Percentiles rank a stretch among this genome's conserved stretches.
Evolutionary conservation across 164 flowering plant genomes (phyloP).

Genomic region (Houttuynia cordata): DNA sequence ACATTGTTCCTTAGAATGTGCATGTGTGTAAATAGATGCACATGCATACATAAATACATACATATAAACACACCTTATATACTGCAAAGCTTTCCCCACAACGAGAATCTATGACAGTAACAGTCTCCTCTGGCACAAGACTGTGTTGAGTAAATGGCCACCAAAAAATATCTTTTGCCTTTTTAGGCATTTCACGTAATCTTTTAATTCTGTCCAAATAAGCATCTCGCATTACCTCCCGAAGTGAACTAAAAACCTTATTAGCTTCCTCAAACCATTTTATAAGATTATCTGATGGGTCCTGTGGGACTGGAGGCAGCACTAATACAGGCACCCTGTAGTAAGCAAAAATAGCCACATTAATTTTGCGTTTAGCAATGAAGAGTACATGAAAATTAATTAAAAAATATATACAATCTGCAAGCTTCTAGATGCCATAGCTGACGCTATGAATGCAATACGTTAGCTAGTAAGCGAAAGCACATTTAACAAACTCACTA

Average conservation of each 20-base stretch:
- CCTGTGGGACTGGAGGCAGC: slow-evolving; percentile 66
- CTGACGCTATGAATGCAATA: not conserved
- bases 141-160: slow-evolving; percentile 98
- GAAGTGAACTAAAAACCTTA: slow-evolving; percentile 42
- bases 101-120: slow-evolving; percentile 95
- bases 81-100: slow-evolving; percentile 90
- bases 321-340: slow-evolving; percentile 74
- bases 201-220: slow-evolving; percentile 41
- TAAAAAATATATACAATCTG: not conserved
- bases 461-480: too few species aligned
- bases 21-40: too few species aligned
- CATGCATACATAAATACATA: not conserved
- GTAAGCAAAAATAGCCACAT: slow-evolving; percentile 1
- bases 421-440: not conserved
- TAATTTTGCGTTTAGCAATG: not conserved
- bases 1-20: not conserved
- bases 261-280: slow-evolving; percentile 73
- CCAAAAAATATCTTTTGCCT: slow-evolving; percentile 67
- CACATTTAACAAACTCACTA: too few species aligned
- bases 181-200: slow-evolving; percentile 61
- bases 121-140: slow-evolving; percentile 58
- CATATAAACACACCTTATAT: slow-evolving; percentile 44
- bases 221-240: slow-evolving; percentile 45
- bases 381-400: not conserved
- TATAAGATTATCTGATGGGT: slow-evolving; percentile 57